Percentiles rank a stretch among this genome's conserved stretches.
These are phyloP conservation scores for Sporothrix pseudoabietina DNA, from an alignment of 2,329 filamentous ascomycete genomes.

Conservation along the genomic window DNA sequence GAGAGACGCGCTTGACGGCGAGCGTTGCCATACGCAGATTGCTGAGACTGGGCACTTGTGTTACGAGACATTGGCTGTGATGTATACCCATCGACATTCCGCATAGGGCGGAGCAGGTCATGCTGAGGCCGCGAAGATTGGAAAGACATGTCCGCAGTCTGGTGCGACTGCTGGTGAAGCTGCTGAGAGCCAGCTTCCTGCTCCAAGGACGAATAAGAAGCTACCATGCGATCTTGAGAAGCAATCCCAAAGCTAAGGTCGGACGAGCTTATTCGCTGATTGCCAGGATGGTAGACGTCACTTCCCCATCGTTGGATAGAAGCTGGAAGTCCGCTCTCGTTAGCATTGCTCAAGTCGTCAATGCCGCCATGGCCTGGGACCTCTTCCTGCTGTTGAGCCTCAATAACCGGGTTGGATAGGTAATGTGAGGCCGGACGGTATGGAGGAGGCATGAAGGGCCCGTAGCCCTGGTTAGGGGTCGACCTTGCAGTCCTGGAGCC, in stretches of 20 bases:
- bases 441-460: constrained; percentile 39
- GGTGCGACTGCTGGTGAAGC: neutral
- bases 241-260: constrained; percentile 33
- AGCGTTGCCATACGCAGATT: neutral
- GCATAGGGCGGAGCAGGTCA: neutral
- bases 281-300: constrained; percentile 35
- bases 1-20: neutral
- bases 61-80: constrained; percentile 56
- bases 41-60: constrained; percentile 46
- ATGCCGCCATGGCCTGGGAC: neutral
- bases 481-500: constrained; percentile 42
- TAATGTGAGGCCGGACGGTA: constrained; percentile 27
- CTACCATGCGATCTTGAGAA: constrained; percentile 34
- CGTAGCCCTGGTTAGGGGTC: constrained; percentile 38
- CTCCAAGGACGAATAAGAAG: constrained; percentile 34
- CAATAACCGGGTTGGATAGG: neutral
- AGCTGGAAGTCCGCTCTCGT: constrained; percentile 21
- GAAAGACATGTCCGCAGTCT: neutral
- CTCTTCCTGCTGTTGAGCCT: neutral
- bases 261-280: constrained; percentile 34
- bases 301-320: constrained; percentile 39
- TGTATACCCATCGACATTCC: constrained; percentile 46
- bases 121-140: constrained; percentile 15
- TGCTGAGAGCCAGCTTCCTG: neutral
- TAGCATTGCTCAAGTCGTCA: neutral